A percentile compares a stretch with the other conserved stretches of the same genome.
phyloP scores from a whole-genome alignment of 2,329 filamentous ascomycete species.

The Alternaria atra region DNA sequence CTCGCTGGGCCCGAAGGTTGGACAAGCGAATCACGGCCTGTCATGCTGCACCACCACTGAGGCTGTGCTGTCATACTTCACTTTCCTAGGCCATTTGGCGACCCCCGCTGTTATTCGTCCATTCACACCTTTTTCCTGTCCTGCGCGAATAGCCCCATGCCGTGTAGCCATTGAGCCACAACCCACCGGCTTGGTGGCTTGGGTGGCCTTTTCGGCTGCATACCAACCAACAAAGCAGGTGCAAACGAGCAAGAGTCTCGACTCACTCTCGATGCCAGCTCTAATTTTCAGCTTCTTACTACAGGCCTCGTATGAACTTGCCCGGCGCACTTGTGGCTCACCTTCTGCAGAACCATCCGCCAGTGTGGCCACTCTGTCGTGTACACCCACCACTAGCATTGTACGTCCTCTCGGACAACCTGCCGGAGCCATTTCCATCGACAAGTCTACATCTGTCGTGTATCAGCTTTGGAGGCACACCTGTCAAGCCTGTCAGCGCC shows the following conservation, averaged over 20 bases:
- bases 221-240: neutral
- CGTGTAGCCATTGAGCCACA: constrained; percentile 5
- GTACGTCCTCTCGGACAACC: neutral
- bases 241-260: no score
- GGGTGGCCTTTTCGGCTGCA: neutral
- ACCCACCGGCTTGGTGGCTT: constrained; percentile 1
- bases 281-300: neutral
- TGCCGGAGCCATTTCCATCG: neutral
- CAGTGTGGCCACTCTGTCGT: neutral
- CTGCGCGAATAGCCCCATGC: constrained; percentile 6
- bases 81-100: constrained; percentile 10
- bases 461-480: neutral
- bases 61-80: constrained; percentile 23
- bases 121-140: neutral
- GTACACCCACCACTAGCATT: neutral
- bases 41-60: constrained; percentile 21
- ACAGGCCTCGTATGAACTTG: neutral
- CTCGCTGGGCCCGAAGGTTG: constrained; percentile 20
- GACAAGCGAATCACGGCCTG: constrained; percentile 20
- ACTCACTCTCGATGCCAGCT: neutral
- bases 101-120: constrained; percentile 9
- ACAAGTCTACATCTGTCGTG: neutral
- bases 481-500: constrained; percentile 8
- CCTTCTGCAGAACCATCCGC: neutral
- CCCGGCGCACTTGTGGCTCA: neutral